Percentiles rank a stretch among this genome's conserved stretches.
These are phyloP conservation scores for Balamuthia mandrillaris DNA, from an alignment of 208 protist genomes.

Conservation along the genomic window DNA sequence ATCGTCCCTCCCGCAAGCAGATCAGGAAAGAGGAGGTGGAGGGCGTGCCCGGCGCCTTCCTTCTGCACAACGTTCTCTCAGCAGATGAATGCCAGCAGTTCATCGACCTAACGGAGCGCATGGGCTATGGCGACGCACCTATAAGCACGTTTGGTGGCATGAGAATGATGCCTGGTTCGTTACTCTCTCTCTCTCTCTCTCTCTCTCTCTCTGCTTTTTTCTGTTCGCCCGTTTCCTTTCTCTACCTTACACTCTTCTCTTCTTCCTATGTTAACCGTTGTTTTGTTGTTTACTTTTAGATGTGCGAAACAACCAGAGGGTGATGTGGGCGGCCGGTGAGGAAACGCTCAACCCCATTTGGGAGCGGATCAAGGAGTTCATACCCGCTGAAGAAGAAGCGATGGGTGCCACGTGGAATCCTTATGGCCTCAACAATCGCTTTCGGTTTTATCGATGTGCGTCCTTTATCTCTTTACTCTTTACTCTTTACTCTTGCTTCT, in stretches of 20 bases:
- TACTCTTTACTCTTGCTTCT: too few relatives aligned
- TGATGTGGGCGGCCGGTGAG: not conserved
- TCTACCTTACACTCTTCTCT: not conserved
- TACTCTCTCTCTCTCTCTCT: too few relatives aligned
- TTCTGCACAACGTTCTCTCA: not conserved
- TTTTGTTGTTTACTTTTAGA: too few relatives aligned
- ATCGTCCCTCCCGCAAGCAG: too few relatives aligned
- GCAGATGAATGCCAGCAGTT: not conserved
- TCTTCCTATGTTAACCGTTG: not conserved
- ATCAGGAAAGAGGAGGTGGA: not conserved
- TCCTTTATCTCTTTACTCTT: not conserved
- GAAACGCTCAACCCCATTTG: slow-evolving; percentile 10
- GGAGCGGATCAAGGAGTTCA: not conserved
- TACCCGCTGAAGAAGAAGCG: not conserved
- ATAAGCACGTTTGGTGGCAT: too few relatives aligned
- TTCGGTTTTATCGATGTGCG: slow-evolving; percentile 39
- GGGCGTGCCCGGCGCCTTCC: not conserved
- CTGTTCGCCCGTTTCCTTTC: too few relatives aligned
- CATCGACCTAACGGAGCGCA: not conserved
- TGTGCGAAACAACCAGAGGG: slow-evolving; percentile 29
- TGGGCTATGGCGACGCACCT: not conserved
- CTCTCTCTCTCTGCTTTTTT: too few relatives aligned
- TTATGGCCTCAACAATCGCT: slow-evolving; percentile 34
- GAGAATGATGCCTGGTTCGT: too few relatives aligned
- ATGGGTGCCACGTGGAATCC: not conserved